Evolutionary conservation across 352 stramenopile species (phyloP).

Genomic region (Phytophthora nicotianae): DNA sequence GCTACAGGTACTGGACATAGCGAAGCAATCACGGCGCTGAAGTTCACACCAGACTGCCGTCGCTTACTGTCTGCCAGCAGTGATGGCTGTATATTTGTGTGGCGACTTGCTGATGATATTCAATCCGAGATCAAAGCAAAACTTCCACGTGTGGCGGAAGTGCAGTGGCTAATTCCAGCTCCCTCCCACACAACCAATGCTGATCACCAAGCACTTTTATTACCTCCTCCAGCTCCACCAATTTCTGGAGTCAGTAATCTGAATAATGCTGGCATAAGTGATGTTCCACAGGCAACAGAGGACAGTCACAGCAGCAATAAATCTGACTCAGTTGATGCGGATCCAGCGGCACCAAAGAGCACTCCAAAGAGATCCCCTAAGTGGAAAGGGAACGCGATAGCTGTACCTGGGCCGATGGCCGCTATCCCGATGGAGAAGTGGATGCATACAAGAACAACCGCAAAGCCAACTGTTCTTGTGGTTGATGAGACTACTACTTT

Average conservation of each 20-base stretch:
- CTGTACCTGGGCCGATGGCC: conserved; percentile 55
- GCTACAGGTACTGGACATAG: conserved; percentile 84
- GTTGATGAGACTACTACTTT: conserved; percentile 4
- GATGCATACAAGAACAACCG: conserved; percentile 69
- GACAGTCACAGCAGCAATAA: neutral
- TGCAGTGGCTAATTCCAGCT: conserved; percentile 26
- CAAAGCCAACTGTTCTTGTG: conserved; percentile 51
- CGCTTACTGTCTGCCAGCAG: conserved; percentile 82
- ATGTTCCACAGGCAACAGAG: neutral
- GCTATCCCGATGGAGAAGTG: conserved; percentile 71
- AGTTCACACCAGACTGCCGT: conserved; percentile 89
- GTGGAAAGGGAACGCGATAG: conserved; percentile 58
- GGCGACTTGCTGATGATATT: conserved; percentile 80
- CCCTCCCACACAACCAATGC: conserved; percentile 23
- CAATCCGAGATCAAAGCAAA: conserved; percentile 67
- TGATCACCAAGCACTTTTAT: conserved; percentile 4
- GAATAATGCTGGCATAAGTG: neutral
- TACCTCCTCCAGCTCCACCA: conserved; percentile 43
- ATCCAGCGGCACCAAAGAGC: conserved; percentile 8
- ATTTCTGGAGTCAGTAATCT: neutral
- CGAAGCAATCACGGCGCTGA: conserved; percentile 80
- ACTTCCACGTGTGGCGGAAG: conserved; percentile 48
- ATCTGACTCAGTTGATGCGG: neutral
- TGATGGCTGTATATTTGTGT: conserved; percentile 91
- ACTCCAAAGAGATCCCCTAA: conserved; percentile 29